A percentile compares a stretch with the other conserved stretches of the same genome.
Conservation (phyloP, 2,329 filamentous ascomycete species). For the Aaosphaeria pasadenensis region DNA sequence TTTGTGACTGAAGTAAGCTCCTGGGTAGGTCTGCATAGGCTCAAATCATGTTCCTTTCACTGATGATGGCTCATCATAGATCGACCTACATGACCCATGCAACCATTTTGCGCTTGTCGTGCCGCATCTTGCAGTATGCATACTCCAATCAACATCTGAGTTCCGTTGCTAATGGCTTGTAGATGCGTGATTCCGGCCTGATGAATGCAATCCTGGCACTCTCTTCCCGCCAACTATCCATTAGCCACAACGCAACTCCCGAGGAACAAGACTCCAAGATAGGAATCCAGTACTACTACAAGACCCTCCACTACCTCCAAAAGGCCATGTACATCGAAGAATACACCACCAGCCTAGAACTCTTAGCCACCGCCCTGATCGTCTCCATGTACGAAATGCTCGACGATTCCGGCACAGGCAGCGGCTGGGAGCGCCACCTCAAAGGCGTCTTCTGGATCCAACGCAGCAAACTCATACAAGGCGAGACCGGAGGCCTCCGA, state of each 20-base stretch:
- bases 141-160: conserved; percentile 31
- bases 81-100: background rate
- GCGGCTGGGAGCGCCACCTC: conserved; percentile 56
- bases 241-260: conserved; percentile 18
- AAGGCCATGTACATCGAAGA: conserved; percentile 54
- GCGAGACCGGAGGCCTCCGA: conserved; percentile 52
- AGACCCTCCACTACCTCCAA: conserved; percentile 58
- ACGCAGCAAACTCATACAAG: conserved; percentile 55
- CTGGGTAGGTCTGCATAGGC: background rate
- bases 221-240: conserved; percentile 46
- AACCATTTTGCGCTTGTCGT: background rate
- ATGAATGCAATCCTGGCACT: conserved; percentile 50
- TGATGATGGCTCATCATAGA: no score
- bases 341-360: conserved; percentile 54
- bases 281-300: conserved; percentile 54
- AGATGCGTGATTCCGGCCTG: background rate
- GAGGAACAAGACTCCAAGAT: conserved; percentile 23
- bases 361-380: conserved; percentile 56
- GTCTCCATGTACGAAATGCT: conserved; percentile 63
- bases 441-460: conserved; percentile 65
- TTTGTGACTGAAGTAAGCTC: background rate
- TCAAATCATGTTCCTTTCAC: no score
- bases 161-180: background rate
- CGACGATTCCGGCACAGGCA: conserved; percentile 49
- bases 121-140: background rate